Evolutionary conservation across 2,329 filamentous ascomycete species (phyloP).

Genomic region (Colletotrichum sp.): DNA sequence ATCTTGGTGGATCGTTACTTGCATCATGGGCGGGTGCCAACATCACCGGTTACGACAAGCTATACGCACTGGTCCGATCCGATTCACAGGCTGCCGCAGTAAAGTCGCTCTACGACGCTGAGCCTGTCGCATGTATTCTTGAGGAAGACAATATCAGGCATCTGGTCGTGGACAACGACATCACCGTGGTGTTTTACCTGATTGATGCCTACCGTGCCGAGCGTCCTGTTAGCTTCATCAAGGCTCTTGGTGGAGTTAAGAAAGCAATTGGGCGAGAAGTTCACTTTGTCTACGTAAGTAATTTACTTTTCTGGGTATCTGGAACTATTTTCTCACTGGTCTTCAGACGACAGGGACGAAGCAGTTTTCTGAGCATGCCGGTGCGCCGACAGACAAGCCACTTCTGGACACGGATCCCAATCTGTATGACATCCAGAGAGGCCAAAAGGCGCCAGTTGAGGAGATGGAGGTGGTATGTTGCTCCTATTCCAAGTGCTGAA

Average conservation of each 20-base stretch:
- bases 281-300: background rate
- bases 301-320: background rate
- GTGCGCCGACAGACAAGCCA: background rate
- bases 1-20: background rate
- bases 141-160: background rate
- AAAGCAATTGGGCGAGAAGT: background rate
- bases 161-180: background rate
- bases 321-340: accelerated
- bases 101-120: background rate
- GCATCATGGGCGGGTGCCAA: background rate
- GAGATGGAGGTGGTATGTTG: background rate
- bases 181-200: background rate
- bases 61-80: background rate
- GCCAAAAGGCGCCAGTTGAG: background rate
- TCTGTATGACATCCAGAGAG: background rate
- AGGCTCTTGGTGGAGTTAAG: background rate
- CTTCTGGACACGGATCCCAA: background rate
- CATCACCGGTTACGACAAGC: background rate
- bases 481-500: background rate
- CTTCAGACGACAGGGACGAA: background rate
- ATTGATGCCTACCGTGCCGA: background rate
- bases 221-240: background rate
- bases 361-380: background rate
- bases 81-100: background rate
- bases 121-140: background rate